Evolutionary conservation across 2,329 filamentous ascomycete species (phyloP), one percentile per base, ranked within the genome.

Genomic region (Claviceps fusiformis): DNA sequence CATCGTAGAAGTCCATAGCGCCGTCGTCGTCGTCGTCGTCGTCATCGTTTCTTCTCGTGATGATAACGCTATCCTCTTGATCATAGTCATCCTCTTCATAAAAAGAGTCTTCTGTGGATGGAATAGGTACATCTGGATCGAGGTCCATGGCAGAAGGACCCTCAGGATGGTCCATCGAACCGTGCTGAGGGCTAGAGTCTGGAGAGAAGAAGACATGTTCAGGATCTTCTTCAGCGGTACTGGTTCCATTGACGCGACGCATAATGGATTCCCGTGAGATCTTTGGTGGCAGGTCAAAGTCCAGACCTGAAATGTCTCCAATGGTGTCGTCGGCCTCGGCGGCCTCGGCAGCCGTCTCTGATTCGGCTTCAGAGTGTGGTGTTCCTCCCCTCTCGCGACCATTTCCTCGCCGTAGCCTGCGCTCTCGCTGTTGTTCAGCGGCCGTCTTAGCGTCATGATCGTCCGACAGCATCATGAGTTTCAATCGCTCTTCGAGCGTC

Each of bases 181-280:
- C 76, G n/a, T 73, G 78, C 57, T 80, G 75, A 13, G 81, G 78
- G 60, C 72, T 82, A 2, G 77, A 73, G n/a, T 74, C 71, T 1
- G 81, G 80, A 2, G 82, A 83, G 3, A 81, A 83, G 62, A 85
- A 81, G 62, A 79, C 79, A 59, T 81, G 84, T 56, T 83, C 80
- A 4, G 83, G 81, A 54, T 82, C 76, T 56, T 75, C 71, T 24
- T 83, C 79, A 48, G 79, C 74, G 50, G 70, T 62, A 57, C 75
- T 71, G 62, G 76, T 78, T 50, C 78, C 88, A 66, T 93, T 89
- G 55, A 96, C 85, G 59, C 92, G 89, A 54, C 88, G 85, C 62
- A 97, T 75, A 62, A 97, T 97, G 0, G 91, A 95, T 67, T 97
- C 93, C 43, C 92, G 82, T 9, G 92, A 96, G 65, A 97, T 95